Evolutionary conservation across 139 green algal genomes (phyloP).

Genomic region (Auxenochlorella protothecoides): DNA sequence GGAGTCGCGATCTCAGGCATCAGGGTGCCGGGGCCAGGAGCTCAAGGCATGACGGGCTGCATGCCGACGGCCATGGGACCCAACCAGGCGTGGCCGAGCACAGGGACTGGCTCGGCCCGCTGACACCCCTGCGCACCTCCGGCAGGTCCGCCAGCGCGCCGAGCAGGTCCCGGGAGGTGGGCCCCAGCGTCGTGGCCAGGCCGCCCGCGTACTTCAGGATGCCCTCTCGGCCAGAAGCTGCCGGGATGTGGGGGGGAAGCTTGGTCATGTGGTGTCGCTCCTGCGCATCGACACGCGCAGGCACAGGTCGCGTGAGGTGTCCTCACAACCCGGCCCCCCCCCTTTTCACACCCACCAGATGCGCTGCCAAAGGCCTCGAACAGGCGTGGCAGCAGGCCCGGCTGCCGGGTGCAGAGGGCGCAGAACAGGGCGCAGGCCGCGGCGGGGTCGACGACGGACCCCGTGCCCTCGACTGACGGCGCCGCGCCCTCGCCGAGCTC

Average conservation of each 20-base stretch:
- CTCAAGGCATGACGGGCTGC: too few relatives aligned
- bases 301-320: background rate
- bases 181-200: slow-evolving; percentile 33
- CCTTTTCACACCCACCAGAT: slow-evolving; percentile 9
- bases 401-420: slow-evolving; percentile 50
- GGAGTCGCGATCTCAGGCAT: too few relatives aligned
- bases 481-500: slow-evolving; percentile 21
- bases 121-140: background rate
- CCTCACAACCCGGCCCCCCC: background rate
- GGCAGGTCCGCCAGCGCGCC: slow-evolving; percentile 18
- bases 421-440: slow-evolving; percentile 41
- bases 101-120: too few relatives aligned
- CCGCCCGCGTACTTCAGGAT: slow-evolving; percentile 21
- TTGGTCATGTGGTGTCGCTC: background rate
- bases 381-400: slow-evolving; percentile 42
- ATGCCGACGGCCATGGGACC: too few relatives aligned
- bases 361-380: slow-evolving; percentile 27
- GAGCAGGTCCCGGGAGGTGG: slow-evolving; percentile 28
- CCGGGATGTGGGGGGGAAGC: background rate
- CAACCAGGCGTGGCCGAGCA: too few relatives aligned
- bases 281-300: background rate
- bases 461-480: slow-evolving; percentile 3
- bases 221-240: slow-evolving; percentile 8
- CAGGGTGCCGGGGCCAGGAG: too few relatives aligned
- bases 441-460: too few relatives aligned